Percentiles rank a stretch among this genome's conserved stretches.
Conservation (phyloP, 805 yeast species). For the Kluyveromyces siamensis region DNA sequence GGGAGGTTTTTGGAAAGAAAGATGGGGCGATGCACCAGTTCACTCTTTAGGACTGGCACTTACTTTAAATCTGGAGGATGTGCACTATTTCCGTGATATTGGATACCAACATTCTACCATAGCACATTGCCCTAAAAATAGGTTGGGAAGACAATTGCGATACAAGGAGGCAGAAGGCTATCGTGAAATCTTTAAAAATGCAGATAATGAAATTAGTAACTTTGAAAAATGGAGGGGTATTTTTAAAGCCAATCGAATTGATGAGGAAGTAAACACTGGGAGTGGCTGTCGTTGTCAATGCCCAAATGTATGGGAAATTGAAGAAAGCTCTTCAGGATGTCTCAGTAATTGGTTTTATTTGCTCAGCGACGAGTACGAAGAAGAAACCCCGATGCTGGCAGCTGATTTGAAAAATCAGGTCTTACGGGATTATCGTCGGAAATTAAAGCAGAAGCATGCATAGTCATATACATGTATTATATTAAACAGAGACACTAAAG, state of each 20-base stretch:
- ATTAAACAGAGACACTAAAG: too few relatives aligned
- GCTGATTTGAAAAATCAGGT: slow-evolving; percentile 5
- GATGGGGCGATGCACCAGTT: slow-evolving; percentile 98
- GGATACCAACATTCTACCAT: slow-evolving; percentile 80
- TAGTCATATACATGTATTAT: not conserved
- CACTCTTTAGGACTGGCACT: slow-evolving; percentile 82
- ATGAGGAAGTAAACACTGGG: slow-evolving; percentile 32
- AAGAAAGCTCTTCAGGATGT: slow-evolving; percentile 45
- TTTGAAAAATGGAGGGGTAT: not conserved
- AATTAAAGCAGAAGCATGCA: not conserved
- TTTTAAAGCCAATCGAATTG: not conserved
- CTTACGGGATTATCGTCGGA: not conserved
- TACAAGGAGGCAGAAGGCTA: slow-evolving; percentile 30
- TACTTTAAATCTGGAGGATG: slow-evolving; percentile 54
- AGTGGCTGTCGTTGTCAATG: slow-evolving; percentile 87
- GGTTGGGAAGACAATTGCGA: slow-evolving; percentile 35
- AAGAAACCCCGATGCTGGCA: slow-evolving; percentile 16
- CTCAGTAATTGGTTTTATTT: slow-evolving; percentile 40
- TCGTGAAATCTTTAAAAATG: slow-evolving; percentile 6
- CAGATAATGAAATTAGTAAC: not conserved
- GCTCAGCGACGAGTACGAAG: slow-evolving; percentile 25
- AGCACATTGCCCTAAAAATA: slow-evolving; percentile 75
- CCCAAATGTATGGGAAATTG: slow-evolving; percentile 51
- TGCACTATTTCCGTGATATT: slow-evolving; percentile 88
- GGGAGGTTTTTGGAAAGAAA: slow-evolving; percentile 80